Percentiles rank a stretch among this genome's conserved stretches.
phyloP scores from a whole-genome alignment of 805 yeast genomes.

The Suhomyces xylopsoci region DNA sequence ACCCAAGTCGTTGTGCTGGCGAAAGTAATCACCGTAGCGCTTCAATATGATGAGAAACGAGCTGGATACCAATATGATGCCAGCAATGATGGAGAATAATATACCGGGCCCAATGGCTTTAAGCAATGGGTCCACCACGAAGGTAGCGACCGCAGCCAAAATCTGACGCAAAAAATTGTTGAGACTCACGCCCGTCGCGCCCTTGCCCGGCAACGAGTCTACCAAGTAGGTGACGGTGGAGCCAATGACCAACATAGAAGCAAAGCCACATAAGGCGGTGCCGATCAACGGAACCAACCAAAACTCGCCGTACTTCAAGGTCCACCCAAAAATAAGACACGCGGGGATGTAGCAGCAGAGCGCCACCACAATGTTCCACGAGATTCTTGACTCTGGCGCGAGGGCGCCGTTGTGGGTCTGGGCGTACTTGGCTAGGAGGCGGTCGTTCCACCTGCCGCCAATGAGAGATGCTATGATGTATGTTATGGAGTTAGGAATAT shows the following conservation, averaged over 20 bases:
- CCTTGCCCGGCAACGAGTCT: constrained; percentile 81
- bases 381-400: constrained; percentile 75
- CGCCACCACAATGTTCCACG: constrained; percentile 69
- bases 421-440: constrained; percentile 49
- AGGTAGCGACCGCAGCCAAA: constrained; percentile 74
- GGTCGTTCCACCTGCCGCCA: constrained; percentile 81
- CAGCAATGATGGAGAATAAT: constrained; percentile 63
- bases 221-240: constrained; percentile 77
- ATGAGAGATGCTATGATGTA: constrained; percentile 72
- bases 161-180: constrained; percentile 72
- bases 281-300: constrained; percentile 85
- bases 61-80: constrained; percentile 47
- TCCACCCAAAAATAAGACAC: constrained; percentile 79
- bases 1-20: constrained; percentile 60
- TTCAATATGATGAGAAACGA: constrained; percentile 46
- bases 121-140: constrained; percentile 68
- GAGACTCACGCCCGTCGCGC: constrained; percentile 85
- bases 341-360: constrained; percentile 61
- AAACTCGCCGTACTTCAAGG: constrained; percentile 57
- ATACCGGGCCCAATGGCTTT: constrained; percentile 69
- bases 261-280: constrained; percentile 76
- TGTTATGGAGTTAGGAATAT: constrained; percentile 79
- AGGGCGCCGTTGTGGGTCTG: constrained; percentile 59
- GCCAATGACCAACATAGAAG: constrained; percentile 81
- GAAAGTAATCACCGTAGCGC: constrained; percentile 55